phyloP scores from a whole-genome alignment of 768 basidiomycete species.

The Paxillus ammoniavirescens region DNA sequence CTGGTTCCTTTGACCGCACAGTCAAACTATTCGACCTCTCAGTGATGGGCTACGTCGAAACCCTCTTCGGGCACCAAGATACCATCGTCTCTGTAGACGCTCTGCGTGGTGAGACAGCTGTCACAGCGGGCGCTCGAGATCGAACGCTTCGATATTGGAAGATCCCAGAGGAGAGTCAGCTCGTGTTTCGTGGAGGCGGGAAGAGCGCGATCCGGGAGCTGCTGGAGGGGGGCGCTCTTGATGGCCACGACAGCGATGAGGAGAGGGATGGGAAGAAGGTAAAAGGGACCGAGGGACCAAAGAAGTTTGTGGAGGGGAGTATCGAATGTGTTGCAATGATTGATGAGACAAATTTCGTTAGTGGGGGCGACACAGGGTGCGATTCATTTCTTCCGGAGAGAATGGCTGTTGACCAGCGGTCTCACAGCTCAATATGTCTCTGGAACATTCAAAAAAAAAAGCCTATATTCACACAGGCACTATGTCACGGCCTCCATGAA shows the following conservation, averaged over 20 bases:
- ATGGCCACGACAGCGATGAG: conserved; percentile 52
- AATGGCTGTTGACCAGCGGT: not conserved
- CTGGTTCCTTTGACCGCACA: conserved; percentile 82
- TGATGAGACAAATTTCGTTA: conserved; percentile 90
- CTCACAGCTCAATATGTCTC: conserved; percentile 71
- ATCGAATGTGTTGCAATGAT: conserved; percentile 93
- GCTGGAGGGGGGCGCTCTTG: conserved; percentile 71
- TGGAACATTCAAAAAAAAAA: conserved; percentile 96
- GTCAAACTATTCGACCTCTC: conserved; percentile 82
- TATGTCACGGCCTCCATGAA: conserved; percentile 87
- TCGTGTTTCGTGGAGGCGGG: conserved; percentile 96
- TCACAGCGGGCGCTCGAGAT: conserved; percentile 88
- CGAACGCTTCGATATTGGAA: conserved; percentile 96
- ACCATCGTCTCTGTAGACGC: conserved; percentile 75
- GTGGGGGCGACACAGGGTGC: conserved; percentile 95
- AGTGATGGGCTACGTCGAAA: conserved; percentile 93
- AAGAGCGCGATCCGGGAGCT: conserved; percentile 76
- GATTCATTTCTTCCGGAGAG: conserved; percentile 21
- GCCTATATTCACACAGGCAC: conserved; percentile 79
- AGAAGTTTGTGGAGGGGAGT: conserved; percentile 80
- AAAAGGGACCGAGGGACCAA: conserved; percentile 21
- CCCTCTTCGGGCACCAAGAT: conserved; percentile 96
- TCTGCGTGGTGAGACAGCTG: conserved; percentile 78
- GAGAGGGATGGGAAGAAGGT: conserved; percentile 38
- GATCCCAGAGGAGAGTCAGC: conserved; percentile 89